Percentiles rank a stretch among this genome's conserved stretches.
These are phyloP conservation scores for Golubevia sp. DNA, from an alignment of 1,284 basidiomycete species.

Conservation along the genomic window DNA sequence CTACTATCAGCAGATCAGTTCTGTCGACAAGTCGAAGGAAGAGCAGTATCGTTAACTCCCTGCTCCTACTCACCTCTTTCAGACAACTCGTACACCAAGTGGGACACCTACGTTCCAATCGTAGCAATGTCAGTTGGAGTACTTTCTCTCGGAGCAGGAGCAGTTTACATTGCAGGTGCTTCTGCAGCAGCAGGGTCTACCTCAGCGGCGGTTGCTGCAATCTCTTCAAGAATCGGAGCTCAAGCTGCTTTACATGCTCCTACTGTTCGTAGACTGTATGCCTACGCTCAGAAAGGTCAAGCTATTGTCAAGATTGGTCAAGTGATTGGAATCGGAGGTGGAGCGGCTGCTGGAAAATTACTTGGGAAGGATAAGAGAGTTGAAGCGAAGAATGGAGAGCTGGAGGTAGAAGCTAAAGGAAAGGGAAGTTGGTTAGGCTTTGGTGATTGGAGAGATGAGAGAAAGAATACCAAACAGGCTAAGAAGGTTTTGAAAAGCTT, in stretches of 20 bases:
- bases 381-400: background rate
- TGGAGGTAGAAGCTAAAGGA: background rate
- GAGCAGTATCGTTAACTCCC: no score
- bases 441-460: constrained; percentile 14
- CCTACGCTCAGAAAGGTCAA: constrained; percentile 37
- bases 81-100: constrained; percentile 36
- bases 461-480: constrained; percentile 25
- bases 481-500: constrained; percentile 33
- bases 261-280: constrained; percentile 30
- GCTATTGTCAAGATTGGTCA: constrained; percentile 36
- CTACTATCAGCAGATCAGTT: no score
- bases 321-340: constrained; percentile 41
- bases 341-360: constrained; percentile 13
- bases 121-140: constrained; percentile 33
- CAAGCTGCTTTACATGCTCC: constrained; percentile 29
- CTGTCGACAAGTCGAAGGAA: no score
- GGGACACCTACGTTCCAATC: constrained; percentile 39
- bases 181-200: constrained; percentile 30
- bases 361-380: constrained; percentile 10
- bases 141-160: constrained; percentile 36
- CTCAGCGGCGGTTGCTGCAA: constrained; percentile 25
- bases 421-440: constrained; percentile 8
- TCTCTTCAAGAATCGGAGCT: constrained; percentile 25
- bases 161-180: constrained; percentile 37
- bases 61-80: no score